Percentiles rank a stretch among this genome's conserved stretches.
These are phyloP conservation scores for Pyricularia sp. DNA, from an alignment of 2,329 filamentous ascomycete species.

Conservation along the genomic window DNA sequence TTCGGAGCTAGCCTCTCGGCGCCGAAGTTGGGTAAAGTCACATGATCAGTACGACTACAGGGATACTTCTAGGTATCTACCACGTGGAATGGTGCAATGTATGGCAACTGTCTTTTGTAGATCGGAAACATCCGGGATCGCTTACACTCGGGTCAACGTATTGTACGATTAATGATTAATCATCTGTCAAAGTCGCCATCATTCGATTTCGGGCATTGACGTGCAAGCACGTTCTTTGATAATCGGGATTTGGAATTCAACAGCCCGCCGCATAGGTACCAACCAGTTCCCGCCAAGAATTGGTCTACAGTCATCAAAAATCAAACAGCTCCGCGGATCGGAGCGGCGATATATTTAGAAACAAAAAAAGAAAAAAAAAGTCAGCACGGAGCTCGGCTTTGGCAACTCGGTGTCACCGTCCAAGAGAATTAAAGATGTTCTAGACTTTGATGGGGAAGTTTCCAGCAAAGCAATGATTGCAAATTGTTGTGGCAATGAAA, in stretches of 20 bases:
- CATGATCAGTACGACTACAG: not conserved
- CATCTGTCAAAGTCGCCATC: not conserved
- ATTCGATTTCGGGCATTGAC: not conserved
- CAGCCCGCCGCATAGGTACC: not conserved
- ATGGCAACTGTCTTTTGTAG: not conserved
- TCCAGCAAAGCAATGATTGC: not conserved
- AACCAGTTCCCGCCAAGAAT: not conserved
- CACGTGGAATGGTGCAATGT: not conserved
- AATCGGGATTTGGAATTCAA: not conserved
- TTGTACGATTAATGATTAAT: not conserved
- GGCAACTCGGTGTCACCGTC: not conserved
- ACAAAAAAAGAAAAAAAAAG: not conserved
- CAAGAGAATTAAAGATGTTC: not conserved
- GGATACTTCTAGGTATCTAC: not conserved
- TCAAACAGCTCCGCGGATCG: not conserved
- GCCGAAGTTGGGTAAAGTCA: not conserved
- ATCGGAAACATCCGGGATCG: no score
- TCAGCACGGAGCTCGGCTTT: not conserved
- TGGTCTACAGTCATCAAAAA: not conserved
- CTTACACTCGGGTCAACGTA: no score
- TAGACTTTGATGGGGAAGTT: not conserved
- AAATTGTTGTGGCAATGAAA: not conserved
- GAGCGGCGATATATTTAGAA: not conserved
- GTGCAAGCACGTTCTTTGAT: not conserved
- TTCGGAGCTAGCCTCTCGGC: not conserved